Conservation (phyloP, 495 filamentous ascomycete genomes). For the Penicillium arizonense region DNA sequence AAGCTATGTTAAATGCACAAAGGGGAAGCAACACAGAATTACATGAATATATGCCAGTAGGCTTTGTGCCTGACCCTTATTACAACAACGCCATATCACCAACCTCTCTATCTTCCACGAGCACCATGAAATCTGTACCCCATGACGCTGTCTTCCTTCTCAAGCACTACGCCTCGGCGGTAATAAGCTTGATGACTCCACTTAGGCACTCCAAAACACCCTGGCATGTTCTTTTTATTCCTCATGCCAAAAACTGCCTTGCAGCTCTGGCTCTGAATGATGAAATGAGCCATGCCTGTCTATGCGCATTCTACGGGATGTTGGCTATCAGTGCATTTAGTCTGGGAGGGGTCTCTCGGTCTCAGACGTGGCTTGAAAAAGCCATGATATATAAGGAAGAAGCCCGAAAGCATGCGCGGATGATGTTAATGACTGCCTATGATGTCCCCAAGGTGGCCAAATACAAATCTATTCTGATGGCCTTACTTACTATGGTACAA, state of each 20-base stretch:
- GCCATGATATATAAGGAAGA: constrained; percentile 17
- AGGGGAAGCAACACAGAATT: background rate
- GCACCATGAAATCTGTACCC: constrained; percentile 6
- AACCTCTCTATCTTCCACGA: constrained; percentile 1
- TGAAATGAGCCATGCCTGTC: constrained; percentile 14
- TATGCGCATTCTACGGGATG: constrained; percentile 20
- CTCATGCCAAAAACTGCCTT: constrained; percentile 21
- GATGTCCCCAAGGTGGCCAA: constrained; percentile 19
- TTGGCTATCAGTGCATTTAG: constrained; percentile 26
- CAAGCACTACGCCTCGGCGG: constrained; percentile 18
- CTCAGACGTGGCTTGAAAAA: constrained; percentile 14
- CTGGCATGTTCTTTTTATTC: constrained; percentile 24
- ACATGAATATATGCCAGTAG: background rate
- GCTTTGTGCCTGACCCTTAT: background rate
- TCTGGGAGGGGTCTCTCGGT: constrained; percentile 16
- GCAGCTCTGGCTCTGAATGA: constrained; percentile 24
- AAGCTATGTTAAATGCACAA: constrained; percentile 2
- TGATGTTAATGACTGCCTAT: constrained; percentile 17
- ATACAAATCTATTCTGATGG: constrained; percentile 31
- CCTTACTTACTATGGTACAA: constrained; percentile 24
- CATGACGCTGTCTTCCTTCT: constrained; percentile 23
- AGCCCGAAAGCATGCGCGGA: constrained; percentile 16
- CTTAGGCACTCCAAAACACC: constrained; percentile 23
- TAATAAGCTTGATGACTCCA: constrained; percentile 21
- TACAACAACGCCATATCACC: constrained; percentile 3